Evolutionary conservation across 176 grass and related monocot species (phyloP).

Genomic region (Thalia dealbata): DNA sequence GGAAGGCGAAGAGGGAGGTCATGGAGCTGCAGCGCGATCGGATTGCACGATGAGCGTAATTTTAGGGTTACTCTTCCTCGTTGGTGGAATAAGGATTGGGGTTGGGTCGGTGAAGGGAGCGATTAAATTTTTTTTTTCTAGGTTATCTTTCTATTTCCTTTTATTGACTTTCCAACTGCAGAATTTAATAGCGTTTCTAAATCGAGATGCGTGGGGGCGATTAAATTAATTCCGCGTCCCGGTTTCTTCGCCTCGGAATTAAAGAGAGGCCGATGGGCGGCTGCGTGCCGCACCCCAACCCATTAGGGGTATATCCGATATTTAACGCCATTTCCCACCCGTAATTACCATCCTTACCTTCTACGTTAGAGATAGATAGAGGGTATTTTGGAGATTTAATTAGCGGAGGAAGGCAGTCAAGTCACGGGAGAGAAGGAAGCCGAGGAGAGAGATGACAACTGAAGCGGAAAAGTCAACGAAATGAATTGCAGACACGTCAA

Average conservation of each 20-base stretch:
- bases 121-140: neutral
- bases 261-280: too few species aligned
- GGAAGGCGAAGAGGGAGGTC: constrained; percentile 66
- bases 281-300: neutral
- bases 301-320: neutral
- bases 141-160: neutral
- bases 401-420: neutral
- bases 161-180: neutral
- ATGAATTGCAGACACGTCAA: neutral
- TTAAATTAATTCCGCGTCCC: neutral
- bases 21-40: neutral
- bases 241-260: neutral
- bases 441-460: neutral
- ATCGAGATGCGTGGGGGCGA: neutral
- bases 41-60: neutral
- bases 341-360: neutral
- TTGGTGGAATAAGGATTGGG: neutral
- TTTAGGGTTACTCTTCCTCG: neutral
- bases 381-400: neutral
- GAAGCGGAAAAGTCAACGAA: neutral
- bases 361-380: neutral
- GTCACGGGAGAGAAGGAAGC: neutral
- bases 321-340: neutral
- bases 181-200: neutral
- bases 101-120: too few species aligned